These are phyloP conservation scores for Lichtheimia corymbifera DNA, from an alignment of 371 early-diverging fungal genomes.

Conservation along the genomic window DNA sequence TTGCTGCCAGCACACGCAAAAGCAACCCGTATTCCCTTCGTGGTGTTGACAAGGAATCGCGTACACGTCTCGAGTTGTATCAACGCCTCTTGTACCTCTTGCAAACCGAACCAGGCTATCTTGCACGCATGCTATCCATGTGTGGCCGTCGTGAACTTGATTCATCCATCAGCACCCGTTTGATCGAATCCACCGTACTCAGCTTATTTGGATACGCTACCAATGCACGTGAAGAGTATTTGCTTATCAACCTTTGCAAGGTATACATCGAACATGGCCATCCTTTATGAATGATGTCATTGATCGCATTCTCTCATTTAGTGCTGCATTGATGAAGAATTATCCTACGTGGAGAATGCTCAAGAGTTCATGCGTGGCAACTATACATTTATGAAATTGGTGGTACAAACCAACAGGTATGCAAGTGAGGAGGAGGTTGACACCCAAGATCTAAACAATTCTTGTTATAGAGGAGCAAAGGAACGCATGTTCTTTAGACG, in stretches of 20 bases:
- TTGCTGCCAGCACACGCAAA: constrained; percentile 18
- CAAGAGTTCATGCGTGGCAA: constrained; percentile 93
- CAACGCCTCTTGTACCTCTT: constrained; percentile 93
- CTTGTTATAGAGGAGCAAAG: constrained; percentile 79
- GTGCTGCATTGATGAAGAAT: constrained; percentile 87
- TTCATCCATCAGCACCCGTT: constrained; percentile 48
- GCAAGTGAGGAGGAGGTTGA: background rate
- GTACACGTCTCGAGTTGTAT: constrained; percentile 76
- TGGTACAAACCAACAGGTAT: constrained; percentile 85
- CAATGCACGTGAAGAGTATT: constrained; percentile 95
- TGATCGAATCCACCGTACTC: constrained; percentile 88
- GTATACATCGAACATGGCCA: constrained; percentile 24
- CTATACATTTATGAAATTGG: constrained; percentile 94
- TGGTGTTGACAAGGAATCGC: constrained; percentile 83
- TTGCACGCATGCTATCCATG: constrained; percentile 83
- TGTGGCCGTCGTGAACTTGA: constrained; percentile 64
- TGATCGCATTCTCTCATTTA: constrained; percentile 64
- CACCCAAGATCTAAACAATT: background rate
- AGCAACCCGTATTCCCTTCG: constrained; percentile 52
- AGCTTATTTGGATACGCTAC: constrained; percentile 97
- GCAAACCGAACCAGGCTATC: constrained; percentile 94
- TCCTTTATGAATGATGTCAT: constrained; percentile 23
- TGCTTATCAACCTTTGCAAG: constrained; percentile 93
- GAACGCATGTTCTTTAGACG: constrained; percentile 91
- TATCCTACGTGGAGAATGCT: constrained; percentile 77